Base-by-base conservation (phyloP, 352 stramenopile genomes). In the Globisporangium acanthophoron region DNA sequence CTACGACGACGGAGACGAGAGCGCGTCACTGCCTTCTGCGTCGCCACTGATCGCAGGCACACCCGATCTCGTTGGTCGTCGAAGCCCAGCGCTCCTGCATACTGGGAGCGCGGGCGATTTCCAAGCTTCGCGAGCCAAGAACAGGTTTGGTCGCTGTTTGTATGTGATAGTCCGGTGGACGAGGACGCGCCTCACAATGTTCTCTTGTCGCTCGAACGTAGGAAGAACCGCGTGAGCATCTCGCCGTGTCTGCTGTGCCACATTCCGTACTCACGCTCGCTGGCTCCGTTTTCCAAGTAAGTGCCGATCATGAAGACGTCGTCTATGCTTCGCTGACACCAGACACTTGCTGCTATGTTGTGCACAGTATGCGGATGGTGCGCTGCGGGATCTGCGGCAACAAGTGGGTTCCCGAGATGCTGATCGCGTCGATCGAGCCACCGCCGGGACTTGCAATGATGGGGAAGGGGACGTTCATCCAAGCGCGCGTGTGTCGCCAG, bases 341-440 rank as follows among this genome's bases (percentile, higher is more conserved):
- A 29, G 27, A 56, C 16, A 5, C 37, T 43, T 18, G 37, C n/a
- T 49, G 13, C 20, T 62, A 13, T 59, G 18, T 15, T 37, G 40
- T 18, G 11, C 21, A 43, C 50, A 94, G 82, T 57, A 98, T 99
- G 95, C 89, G 97, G 52, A 89, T 99, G 60, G 93, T 98, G 47
- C 96, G 95, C 24, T 99, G 97, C 65, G 77, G 96, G 8, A 73
- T 97, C 37, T 99, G 97, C 62, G 91, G 94, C 3, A 97, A 97
- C 65, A 99, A 99, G 62, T 99, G 96, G 96, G 97, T 99, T 16
- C 96, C 96, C 2, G 95, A 98, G 59, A 97, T 94, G 70, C 88
- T 96, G 53, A 87, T 97, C 20, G 80, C 96, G 45, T 96, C 92
- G 5, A 97, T 97, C 21, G 78, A 94, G 52, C 85, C 84, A 24